Base-by-base conservation (phyloP, 179 eudicot species). In the Camellia oleifera region DNA sequence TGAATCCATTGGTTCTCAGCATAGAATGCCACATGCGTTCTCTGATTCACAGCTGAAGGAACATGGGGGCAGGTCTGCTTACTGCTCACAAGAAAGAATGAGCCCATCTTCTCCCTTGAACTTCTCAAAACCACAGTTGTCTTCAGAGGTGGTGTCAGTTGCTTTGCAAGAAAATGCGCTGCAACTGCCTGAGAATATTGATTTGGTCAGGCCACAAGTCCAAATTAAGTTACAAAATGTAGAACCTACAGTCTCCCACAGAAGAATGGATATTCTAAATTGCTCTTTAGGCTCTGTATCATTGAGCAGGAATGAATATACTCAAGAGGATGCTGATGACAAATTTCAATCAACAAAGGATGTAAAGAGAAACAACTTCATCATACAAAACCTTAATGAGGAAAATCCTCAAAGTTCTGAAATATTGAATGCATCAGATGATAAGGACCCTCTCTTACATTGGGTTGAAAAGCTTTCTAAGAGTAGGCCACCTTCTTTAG, bases 81-180 rank as follows among this genome's bases (percentile, higher is more conserved):
- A 1, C 81, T 86, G 92, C 75, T 90, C 88, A 3, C 93, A 87
- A 75, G 95, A 93, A 78, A 89, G 87, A 46, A 48, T 81, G 72
- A 80, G 82, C 79, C 86, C 91, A 53, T 86, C 89, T 81, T 84
- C 90, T 61, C 82, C 87, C 42, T 82, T 85, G 75, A 85, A 83
- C 82, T 86, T 85, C 69, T 75, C 74, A 72, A 81, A 81, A 70
- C 82, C 86, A 45, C 83, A 78, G 40, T 75, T 81, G 65, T 67
- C 92, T 67, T 81, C 86, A 42, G 62, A 54, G 18, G 65, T 14
- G 15, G 76, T 75, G 18, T 52, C 86, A 44, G 74, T 81, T 67
- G 82, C 80, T 61, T 80, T 77, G 74, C 85, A 81, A 76, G 92
- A 88, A 14, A 85, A 78, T 73, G 82, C 83, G n/a, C 61, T 76